Evolutionary conservation across 306 rosid genomes (phyloP).

Genomic region (Cucumis cinereus): DNA sequence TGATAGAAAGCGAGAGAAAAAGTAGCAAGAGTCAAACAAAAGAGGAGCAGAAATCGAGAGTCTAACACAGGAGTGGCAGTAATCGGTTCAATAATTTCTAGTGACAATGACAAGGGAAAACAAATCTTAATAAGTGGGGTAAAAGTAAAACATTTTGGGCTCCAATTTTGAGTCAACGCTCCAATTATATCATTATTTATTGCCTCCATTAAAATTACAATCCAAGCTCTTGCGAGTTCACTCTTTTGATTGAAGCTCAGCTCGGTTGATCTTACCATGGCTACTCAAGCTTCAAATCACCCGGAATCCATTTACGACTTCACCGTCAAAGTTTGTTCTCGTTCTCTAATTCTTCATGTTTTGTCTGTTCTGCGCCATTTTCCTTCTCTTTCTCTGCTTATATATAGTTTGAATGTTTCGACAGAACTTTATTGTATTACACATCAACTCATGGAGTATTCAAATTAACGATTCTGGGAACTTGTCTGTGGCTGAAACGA

Average conservation of each 20-base stretch:
- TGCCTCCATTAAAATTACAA: too few relatives aligned
- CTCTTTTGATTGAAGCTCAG: background rate
- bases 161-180: too few relatives aligned
- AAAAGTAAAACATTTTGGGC: too few relatives aligned
- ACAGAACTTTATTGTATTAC: background rate
- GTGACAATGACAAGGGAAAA: too few relatives aligned
- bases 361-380: background rate
- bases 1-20: too few relatives aligned
- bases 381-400: background rate
- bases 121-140: too few relatives aligned
- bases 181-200: too few relatives aligned
- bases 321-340: slow-evolving; percentile 30
- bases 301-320: slow-evolving; percentile 33
- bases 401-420: background rate
- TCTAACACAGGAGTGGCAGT: too few relatives aligned
- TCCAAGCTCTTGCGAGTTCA: too few relatives aligned
- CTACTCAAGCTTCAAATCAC: slow-evolving; percentile 18
- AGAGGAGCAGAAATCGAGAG: too few relatives aligned
- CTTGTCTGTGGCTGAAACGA: background rate
- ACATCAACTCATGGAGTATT: background rate
- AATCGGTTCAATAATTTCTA: too few relatives aligned
- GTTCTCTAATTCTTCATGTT: background rate
- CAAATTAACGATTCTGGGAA: background rate
- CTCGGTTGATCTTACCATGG: slow-evolving; percentile 9
- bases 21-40: too few relatives aligned